Evolutionary conservation across 441 rosid genomes (phyloP).

Genomic region (Hura crepitans): DNA sequence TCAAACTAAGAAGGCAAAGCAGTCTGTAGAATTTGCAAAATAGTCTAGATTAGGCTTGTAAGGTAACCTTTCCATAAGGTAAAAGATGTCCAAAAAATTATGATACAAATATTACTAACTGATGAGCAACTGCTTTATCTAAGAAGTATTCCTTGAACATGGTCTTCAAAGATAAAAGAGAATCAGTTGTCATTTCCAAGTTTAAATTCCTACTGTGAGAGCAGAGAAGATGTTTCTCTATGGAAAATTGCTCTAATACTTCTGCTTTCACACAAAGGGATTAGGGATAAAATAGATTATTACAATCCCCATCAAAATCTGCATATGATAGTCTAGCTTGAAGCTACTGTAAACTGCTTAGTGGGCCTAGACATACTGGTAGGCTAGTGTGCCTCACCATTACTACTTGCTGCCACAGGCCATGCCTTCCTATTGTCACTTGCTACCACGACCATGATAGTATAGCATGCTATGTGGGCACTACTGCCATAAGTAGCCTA

Average conservation of each 20-base stretch:
- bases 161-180: conserved; percentile 59
- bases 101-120: conserved; percentile 65
- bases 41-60: conserved; percentile 60
- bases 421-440: no score
- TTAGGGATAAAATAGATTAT: conserved; percentile 88
- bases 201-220: conserved; percentile 82
- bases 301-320: conserved; percentile 94
- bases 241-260: conserved; percentile 81
- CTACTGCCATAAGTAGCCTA: no score
- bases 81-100: conserved; percentile 59
- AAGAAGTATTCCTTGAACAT: conserved; percentile 53
- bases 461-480: no score
- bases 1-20: conserved; percentile 61
- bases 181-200: conserved; percentile 70
- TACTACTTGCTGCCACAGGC: no score
- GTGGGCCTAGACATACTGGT: no score
- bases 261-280: conserved; percentile 87
- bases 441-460: no score
- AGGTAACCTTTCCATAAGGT: conserved; percentile 46
- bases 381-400: no score
- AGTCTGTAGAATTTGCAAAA: conserved; percentile 61
- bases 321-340: no score
- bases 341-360: no score
- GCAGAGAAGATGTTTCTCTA: conserved; percentile 87
- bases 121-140: conserved; percentile 53